Conservation (phyloP, 2,329 filamentous ascomycete genomes). For the Calonectria hongkongensis region DNA sequence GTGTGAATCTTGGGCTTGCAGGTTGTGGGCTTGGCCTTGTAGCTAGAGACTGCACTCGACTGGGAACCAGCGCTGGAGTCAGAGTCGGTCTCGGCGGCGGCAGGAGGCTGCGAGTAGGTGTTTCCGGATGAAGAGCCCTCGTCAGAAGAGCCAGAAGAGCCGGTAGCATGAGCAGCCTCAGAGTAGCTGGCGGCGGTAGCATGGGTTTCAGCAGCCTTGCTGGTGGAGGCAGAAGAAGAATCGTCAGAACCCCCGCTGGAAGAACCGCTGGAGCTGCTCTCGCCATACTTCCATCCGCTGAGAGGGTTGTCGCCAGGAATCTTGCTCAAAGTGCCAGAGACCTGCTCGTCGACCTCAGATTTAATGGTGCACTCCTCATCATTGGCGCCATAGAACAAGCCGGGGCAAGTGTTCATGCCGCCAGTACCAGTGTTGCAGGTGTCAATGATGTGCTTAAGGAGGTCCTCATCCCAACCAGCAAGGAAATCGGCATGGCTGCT, state of each 20-base stretch:
- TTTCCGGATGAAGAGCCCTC: conserved; percentile 31
- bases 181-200: conserved; percentile 14
- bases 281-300: conserved; percentile 70
- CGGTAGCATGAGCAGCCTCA: conserved; percentile 8
- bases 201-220: conserved; percentile 26
- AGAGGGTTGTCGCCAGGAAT: conserved; percentile 75
- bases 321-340: conserved; percentile 64
- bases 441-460: conserved; percentile 80
- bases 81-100: conserved; percentile 39
- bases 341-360: conserved; percentile 67
- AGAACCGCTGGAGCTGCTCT: conserved; percentile 40
- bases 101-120: conserved; percentile 39
- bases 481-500: conserved; percentile 84
- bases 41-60: conserved; percentile 44
- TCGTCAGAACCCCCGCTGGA: neutral
- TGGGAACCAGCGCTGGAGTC: conserved; percentile 47
- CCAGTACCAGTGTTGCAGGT: conserved; percentile 76
- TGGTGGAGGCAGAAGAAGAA: conserved; percentile 25
- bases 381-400: conserved; percentile 73
- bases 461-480: conserved; percentile 80
- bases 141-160: conserved; percentile 37
- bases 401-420: conserved; percentile 78
- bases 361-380: conserved; percentile 70
- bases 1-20: conserved; percentile 59
- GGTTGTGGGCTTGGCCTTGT: conserved; percentile 46